These are phyloP conservation scores for Alternaria rosae DNA, from an alignment of 2,329 filamentous ascomycete species.

Conservation along the genomic window DNA sequence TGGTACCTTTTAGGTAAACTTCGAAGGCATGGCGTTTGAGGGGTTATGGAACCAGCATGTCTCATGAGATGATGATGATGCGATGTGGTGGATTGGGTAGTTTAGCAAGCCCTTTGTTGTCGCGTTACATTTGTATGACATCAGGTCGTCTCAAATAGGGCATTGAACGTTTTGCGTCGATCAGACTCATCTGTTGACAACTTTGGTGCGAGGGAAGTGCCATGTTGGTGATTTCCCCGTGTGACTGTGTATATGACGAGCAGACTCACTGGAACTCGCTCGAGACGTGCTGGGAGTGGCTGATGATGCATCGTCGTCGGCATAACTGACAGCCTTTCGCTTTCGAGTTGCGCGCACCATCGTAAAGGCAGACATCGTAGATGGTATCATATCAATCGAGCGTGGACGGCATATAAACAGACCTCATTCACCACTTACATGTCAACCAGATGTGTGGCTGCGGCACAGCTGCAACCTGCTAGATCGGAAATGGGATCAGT, in stretches of 20 bases:
- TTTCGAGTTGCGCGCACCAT: not conserved
- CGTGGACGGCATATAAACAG: not conserved
- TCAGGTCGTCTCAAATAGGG: not conserved
- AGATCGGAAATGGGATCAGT: not conserved
- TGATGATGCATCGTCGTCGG: not conserved
- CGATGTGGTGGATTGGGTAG: not conserved
- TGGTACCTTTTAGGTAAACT: constrained; percentile 31
- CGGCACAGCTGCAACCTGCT: not conserved
- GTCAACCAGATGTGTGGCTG: constrained; percentile 13
- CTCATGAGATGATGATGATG: constrained; percentile 1
- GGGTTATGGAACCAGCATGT: not conserved
- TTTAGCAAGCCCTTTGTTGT: not conserved
- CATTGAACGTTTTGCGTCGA: not conserved
- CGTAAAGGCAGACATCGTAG: not conserved
- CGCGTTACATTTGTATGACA: not conserved
- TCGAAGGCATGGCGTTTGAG: not conserved
- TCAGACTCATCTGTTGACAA: not conserved
- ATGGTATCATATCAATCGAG: not conserved
- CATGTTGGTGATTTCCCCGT: not conserved
- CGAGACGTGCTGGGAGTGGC: not conserved
- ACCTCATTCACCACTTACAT: not conserved
- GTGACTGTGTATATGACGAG: no score
- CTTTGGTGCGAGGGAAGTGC: not conserved
- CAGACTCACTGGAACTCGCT: not conserved
- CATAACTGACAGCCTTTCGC: not conserved